These are phyloP conservation scores for Leptographium procerum DNA, from an alignment of 2,329 filamentous ascomycete species.

Conservation along the genomic window DNA sequence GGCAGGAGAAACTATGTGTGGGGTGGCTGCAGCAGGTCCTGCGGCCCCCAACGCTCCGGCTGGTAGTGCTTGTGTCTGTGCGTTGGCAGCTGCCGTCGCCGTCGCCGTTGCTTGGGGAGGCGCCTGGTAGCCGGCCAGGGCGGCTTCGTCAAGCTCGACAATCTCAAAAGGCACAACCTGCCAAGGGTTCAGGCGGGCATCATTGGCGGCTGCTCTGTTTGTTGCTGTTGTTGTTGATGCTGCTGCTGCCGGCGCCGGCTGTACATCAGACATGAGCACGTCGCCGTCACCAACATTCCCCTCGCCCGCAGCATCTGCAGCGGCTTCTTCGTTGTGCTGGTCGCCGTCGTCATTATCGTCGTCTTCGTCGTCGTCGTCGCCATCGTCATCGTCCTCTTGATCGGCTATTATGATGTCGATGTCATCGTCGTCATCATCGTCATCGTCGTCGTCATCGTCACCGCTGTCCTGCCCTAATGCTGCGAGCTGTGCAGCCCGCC, in stretches of 20 bases:
- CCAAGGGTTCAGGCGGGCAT: background rate
- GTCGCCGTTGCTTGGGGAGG: background rate
- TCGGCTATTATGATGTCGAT: conserved; percentile 53
- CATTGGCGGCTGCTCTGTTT: background rate
- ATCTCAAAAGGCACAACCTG: background rate
- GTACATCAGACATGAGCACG: conserved; percentile 45
- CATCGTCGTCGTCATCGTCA: conserved; percentile 23
- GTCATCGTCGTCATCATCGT: conserved; percentile 60
- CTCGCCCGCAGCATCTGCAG: conserved; percentile 6
- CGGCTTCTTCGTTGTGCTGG: conserved; percentile 15
- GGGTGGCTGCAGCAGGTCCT: background rate
- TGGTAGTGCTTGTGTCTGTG: background rate
- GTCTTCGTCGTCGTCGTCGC: conserved; percentile 16
- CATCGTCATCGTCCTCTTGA: conserved; percentile 27
- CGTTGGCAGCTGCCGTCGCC: background rate
- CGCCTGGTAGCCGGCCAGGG: background rate
- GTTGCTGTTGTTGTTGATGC: conserved; percentile 16
- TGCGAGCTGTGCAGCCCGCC: conserved; percentile 17
- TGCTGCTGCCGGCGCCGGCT: conserved; percentile 26
- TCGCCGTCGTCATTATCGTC: conserved; percentile 14
- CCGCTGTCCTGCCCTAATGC: conserved; percentile 32
- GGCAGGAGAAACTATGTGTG: background rate
- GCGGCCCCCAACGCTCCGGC: background rate
- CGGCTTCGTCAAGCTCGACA: conserved; percentile 41
- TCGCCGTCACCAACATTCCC: conserved; percentile 19